phyloP scores from a whole-genome alignment of 805 yeast species.

The Kuraishia ogatae region DNA sequence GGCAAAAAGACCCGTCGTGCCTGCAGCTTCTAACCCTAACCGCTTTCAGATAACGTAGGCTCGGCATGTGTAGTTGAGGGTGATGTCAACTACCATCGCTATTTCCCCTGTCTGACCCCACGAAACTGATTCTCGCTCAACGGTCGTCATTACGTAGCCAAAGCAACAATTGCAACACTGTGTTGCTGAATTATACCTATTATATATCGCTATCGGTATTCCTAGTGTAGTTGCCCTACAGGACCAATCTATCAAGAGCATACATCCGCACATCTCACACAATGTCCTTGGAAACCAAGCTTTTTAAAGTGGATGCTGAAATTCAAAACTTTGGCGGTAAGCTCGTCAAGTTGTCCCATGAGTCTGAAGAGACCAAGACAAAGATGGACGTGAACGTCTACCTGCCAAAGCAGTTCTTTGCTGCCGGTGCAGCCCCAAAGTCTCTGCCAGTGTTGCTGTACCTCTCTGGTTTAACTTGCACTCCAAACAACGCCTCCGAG shows the following conservation, averaged over 20 bases:
- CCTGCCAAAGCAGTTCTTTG: conserved; percentile 50
- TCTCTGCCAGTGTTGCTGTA: conserved; percentile 68
- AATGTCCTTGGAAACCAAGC: conserved; percentile 21
- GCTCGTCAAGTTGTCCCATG: conserved; percentile 67
- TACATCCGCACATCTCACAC: background rate
- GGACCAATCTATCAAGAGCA: too few relatives aligned
- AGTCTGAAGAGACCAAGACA: conserved; percentile 55
- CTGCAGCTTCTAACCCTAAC: background rate
- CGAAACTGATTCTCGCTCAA: too few relatives aligned
- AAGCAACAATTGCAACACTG: too few relatives aligned
- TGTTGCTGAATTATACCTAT: too few relatives aligned
- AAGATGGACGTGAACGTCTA: conserved; percentile 80
- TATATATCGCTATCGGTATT: too few relatives aligned
- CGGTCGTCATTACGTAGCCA: too few relatives aligned
- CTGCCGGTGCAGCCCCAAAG: conserved; percentile 21
- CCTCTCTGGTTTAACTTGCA: conserved; percentile 86
- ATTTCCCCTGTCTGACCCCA: too few relatives aligned
- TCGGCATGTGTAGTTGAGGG: background rate
- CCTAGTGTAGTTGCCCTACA: too few relatives aligned
- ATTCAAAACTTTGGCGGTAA: conserved; percentile 67
- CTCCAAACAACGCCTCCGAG: conserved; percentile 89
- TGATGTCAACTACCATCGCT: background rate
- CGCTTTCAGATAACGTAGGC: background rate
- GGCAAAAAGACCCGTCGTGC: background rate
- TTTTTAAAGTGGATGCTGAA: conserved; percentile 43